These are phyloP conservation scores for Leptoxyphium fumago DNA, from an alignment of 2,329 filamentous ascomycete genomes.

Conservation along the genomic window DNA sequence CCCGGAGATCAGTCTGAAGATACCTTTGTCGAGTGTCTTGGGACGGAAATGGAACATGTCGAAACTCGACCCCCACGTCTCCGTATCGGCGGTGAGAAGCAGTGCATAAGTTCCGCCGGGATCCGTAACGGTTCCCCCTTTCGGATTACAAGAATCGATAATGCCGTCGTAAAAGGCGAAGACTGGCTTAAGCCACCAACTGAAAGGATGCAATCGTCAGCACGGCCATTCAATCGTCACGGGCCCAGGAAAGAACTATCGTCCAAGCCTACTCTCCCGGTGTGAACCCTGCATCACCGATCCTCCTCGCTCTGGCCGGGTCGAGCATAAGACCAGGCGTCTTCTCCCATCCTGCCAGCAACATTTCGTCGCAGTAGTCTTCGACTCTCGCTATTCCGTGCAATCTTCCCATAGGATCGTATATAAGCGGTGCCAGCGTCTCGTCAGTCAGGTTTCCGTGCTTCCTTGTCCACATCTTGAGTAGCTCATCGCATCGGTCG, in stretches of 20 bases:
- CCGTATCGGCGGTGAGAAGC: conserved; percentile 25
- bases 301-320: conserved; percentile 20
- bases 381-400: conserved; percentile 25
- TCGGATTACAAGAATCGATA: conserved; percentile 27
- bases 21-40: conserved; percentile 24
- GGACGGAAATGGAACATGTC: conserved; percentile 28
- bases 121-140: conserved; percentile 29
- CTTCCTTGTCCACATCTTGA: conserved; percentile 23
- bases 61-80: conserved; percentile 21
- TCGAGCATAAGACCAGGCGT: conserved; percentile 15
- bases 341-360: conserved; percentile 20
- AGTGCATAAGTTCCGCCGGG: conserved; percentile 31
- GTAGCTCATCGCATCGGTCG: conserved; percentile 30
- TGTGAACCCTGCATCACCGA: conserved; percentile 30
- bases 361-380: conserved; percentile 25
- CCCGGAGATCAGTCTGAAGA: conserved; percentile 29
- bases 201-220: conserved; percentile 8
- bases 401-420: conserved; percentile 28
- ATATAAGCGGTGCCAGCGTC: conserved; percentile 25
- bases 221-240: neutral
- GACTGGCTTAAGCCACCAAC: conserved; percentile 36
- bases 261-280: conserved; percentile 27
- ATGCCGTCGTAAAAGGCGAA: conserved; percentile 35
- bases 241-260: neutral
- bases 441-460: conserved; percentile 22